Conservation (phyloP, 73 alveolate genomes). For the Paraurostyla sp. region DNA sequence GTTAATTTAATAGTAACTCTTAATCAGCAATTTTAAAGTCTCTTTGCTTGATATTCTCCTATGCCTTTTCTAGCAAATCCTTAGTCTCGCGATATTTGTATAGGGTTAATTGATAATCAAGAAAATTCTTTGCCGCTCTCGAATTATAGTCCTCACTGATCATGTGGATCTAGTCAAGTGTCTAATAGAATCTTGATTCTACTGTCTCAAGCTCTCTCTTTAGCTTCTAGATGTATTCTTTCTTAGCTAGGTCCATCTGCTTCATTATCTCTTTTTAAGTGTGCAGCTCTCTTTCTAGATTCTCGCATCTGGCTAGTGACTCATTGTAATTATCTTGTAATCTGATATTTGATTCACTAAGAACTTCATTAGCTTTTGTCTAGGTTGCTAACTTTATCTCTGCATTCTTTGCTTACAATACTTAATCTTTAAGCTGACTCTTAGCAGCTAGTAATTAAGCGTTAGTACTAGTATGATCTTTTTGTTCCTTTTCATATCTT, state of each 20-base stretch:
- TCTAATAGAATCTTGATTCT: constrained; percentile 3
- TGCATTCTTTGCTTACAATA: constrained; percentile 45
- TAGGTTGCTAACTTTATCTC: constrained; percentile 49
- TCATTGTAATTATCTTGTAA: constrained; percentile 52
- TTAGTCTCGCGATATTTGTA: not conserved
- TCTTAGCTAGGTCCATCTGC: constrained; percentile 10
- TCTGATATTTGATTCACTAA: constrained; percentile 8
- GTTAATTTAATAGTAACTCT: not conserved
- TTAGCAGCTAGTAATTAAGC: constrained; percentile 54
- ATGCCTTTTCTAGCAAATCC: not conserved
- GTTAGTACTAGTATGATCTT: constrained; percentile 65
- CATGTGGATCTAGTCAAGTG: constrained; percentile 11
- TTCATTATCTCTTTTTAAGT: constrained; percentile 54
- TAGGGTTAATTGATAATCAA: not conserved
- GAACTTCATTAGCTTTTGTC: constrained; percentile 9
- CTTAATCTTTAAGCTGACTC: constrained; percentile 60
- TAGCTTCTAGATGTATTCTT: constrained; percentile 40
- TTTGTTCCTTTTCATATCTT: constrained; percentile 79
- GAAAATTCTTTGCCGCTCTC: constrained; percentile 14
- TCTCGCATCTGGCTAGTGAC: constrained; percentile 46
- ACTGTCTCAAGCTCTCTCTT: constrained; percentile 58
- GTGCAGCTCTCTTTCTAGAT: constrained; percentile 64
- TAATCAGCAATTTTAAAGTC: not conserved
- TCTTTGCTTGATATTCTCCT: not conserved
- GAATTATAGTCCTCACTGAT: constrained; percentile 25